Evolutionary conservation across 495 filamentous ascomycete species (phyloP).

Genomic region (Neurospora sublineolata): DNA sequence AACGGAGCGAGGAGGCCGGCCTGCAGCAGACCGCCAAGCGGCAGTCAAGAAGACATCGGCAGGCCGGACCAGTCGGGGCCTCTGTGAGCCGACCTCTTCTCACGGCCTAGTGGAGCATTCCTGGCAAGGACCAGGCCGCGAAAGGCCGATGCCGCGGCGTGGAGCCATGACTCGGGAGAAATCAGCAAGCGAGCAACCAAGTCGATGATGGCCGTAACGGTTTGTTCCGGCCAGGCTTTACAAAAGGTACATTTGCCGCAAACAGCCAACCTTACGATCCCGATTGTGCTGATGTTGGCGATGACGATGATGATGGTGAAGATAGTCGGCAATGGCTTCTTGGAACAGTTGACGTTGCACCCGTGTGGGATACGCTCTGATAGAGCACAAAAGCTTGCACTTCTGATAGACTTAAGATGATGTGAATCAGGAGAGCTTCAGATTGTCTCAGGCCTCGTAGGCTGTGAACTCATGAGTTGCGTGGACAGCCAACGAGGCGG

Average conservation of each 20-base stretch:
- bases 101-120: neutral
- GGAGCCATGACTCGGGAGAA: neutral
- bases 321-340: neutral
- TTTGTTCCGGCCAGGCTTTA: neutral
- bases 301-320: neutral
- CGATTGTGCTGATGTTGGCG: neutral
- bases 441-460: neutral
- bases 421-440: neutral
- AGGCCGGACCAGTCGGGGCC: neutral
- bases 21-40: neutral
- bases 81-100: neutral
- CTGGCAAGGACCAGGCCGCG: neutral
- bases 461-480: neutral
- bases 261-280: neutral
- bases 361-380: neutral
- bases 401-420: neutral
- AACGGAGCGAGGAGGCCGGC: neutral
- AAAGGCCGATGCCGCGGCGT: neutral
- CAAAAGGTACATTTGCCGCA: neutral
- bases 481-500: neutral
- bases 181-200: neutral
- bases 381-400: neutral
- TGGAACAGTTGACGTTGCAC: neutral
- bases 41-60: neutral
- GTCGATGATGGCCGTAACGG: neutral